Percentiles rank a stretch among this genome's conserved stretches.
Conservation (phyloP, 148 eudicot species). For the Talinum fruticosum region DNA sequence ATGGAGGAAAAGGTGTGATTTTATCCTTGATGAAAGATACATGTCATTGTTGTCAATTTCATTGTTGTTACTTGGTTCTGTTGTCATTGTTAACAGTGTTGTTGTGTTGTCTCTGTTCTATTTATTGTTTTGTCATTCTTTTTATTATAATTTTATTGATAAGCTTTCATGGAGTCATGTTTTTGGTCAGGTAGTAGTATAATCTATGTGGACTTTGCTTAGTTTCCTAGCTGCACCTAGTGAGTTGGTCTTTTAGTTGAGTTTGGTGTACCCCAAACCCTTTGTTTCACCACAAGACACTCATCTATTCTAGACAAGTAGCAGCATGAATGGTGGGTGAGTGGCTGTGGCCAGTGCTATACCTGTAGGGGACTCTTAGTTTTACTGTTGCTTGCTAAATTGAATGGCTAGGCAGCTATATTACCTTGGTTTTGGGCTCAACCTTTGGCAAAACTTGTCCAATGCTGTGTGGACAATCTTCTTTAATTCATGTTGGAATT, state of each 20-base stretch:
- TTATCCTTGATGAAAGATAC: background rate
- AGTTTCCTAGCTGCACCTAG: background rate
- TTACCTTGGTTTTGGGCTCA: background rate
- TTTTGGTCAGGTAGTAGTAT: background rate
- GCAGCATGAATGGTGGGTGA: no score
- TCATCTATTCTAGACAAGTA: background rate
- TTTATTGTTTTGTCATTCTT: background rate
- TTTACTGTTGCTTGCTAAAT: background rate
- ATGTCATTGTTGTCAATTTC: background rate
- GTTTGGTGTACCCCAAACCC: background rate
- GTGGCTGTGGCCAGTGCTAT: no score
- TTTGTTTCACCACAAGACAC: background rate
- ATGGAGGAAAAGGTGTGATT: conserved; percentile 43
- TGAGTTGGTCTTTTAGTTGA: background rate
- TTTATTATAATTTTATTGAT: background rate
- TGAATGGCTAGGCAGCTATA: background rate
- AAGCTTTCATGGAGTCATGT: background rate
- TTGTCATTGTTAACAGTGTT: background rate
- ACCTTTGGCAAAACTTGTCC: no score
- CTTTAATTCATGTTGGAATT: no score
- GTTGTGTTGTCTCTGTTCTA: background rate
- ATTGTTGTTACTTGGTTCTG: conserved; percentile 1
- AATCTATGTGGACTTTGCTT: background rate
- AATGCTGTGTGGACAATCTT: no score
- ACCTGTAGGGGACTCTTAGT: background rate